phyloP scores from a whole-genome alignment of 352 stramenopile genomes.

The Plasmopara viticola region DNA sequence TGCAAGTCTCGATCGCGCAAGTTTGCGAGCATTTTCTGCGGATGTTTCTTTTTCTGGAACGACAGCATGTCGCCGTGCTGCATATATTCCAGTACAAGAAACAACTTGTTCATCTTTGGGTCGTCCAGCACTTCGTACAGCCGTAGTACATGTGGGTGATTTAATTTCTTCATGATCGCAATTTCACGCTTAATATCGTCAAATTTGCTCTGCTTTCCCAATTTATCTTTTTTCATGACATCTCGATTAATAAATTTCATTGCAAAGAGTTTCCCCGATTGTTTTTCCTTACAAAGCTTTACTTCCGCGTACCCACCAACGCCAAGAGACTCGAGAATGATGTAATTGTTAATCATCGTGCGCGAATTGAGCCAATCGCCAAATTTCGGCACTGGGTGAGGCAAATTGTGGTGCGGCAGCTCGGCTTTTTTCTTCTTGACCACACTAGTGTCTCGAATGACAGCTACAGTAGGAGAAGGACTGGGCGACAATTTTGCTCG shows the following conservation, averaged over 20 bases:
- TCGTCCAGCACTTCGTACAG: constrained; percentile 96
- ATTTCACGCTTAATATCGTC: constrained; percentile 92
- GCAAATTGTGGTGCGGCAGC: constrained; percentile 65
- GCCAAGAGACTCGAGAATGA: constrained; percentile 82
- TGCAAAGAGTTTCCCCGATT: constrained; percentile 64
- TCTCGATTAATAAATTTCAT: constrained; percentile 88
- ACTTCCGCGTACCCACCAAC: constrained; percentile 88
- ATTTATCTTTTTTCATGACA: constrained; percentile 81
- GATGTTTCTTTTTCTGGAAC: constrained; percentile 69
- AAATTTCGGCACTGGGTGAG: constrained; percentile 72
- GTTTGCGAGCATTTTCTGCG: constrained; percentile 27
- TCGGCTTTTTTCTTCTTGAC: constrained; percentile 81
- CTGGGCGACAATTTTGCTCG: constrained; percentile 9
- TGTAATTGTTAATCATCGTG: constrained; percentile 93
- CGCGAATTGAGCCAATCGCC: constrained; percentile 79
- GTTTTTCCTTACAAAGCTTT: constrained; percentile 83
- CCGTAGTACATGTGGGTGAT: constrained; percentile 91
- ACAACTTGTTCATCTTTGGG: constrained; percentile 90
- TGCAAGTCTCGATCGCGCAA: constrained; percentile 67
- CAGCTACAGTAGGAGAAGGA: constrained; percentile 6
- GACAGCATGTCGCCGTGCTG: constrained; percentile 68
- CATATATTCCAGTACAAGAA: constrained; percentile 97
- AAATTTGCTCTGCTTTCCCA: constrained; percentile 72
- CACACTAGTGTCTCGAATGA: constrained; percentile 69
- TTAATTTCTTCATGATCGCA: constrained; percentile 96